Base-by-base conservation (phyloP, 2,329 filamentous ascomycete genomes). In the Pestalotiopsis sp. region DNA sequence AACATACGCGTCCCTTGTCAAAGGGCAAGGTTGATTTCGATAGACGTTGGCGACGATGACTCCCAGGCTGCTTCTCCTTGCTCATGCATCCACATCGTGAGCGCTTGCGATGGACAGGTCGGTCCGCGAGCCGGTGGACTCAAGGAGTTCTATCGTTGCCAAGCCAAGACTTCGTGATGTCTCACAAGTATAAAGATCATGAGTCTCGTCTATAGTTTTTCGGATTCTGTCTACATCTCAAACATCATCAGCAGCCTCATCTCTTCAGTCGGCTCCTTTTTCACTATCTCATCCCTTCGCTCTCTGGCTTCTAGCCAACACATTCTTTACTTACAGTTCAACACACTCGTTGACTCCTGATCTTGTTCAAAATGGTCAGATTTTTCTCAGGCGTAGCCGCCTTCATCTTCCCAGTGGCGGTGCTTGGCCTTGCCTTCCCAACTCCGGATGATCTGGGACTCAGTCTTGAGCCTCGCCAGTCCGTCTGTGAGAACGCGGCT, bases 401-500 rank as follows among this genome's bases (percentile, higher is more conserved):
- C 36, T 36, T 63, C 9, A 25, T 63, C 23, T 36, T 63, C 36
- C n/a, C 23, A 3, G 60, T 27, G 3, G n/a, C 60, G 20, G 60
- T 23, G 12, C 12, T 39, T 13, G 57, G 45, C 45, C 45, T 59
- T 14, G 60, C 60, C 38, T 36, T 63, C 13, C 60, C 60, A 11
- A 45, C 27, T n/a, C 36, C 60, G 9, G 27, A 38, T 9, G 60
- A 63, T 23, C 36, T 39, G 38, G 60, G 36, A 13, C 38, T 63
- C 12, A 39, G 60, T 39, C 60, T 63, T 39, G 60, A 63, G 60
- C 25, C 60, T 63, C 60, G 60, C n/a, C 60, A 63, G 60, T 36
- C 60, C 4, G 25, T 13, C 9, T 69, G 67, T 14, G 58, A 61
- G 23, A 80, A 80, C 70, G 77, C 76, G 0, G 74, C 79, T 11